Percentiles rank a stretch among this genome's conserved stretches.
Conservation (phyloP, 345 rosid genomes). For the Alliaria petiolata region DNA sequence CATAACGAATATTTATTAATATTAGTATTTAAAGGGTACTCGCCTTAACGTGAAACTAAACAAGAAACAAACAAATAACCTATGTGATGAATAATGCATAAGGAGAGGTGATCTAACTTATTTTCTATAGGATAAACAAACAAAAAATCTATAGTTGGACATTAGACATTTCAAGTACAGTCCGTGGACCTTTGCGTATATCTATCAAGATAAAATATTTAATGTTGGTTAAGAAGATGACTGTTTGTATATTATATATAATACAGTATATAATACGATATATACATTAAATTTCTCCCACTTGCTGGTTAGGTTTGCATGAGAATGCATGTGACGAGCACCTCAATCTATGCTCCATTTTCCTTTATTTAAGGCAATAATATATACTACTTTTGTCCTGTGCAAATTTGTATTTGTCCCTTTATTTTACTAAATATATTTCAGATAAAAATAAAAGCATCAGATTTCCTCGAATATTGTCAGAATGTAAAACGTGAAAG, state of each 20-base stretch:
- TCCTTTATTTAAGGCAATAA: not conserved
- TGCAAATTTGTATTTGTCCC: slow-evolving; percentile 26
- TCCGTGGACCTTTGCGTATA: slow-evolving; percentile 21
- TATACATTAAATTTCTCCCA: slow-evolving; percentile 15
- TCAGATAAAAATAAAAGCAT: slow-evolving; percentile 7
- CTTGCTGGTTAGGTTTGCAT: slow-evolving; percentile 35
- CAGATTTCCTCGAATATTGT: slow-evolving; percentile 30
- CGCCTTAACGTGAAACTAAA: not conserved
- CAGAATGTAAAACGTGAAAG: slow-evolving; percentile 25
- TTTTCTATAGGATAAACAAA: not conserved
- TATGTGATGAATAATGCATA: not conserved
- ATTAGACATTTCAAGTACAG: slow-evolving; percentile 17
- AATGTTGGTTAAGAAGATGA: slow-evolving; percentile 8
- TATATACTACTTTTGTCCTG: slow-evolving; percentile 25
- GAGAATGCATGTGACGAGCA: slow-evolving; percentile 34
- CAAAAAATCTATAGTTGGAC: not conserved
- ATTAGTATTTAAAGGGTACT: not conserved
- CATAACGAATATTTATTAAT: not conserved
- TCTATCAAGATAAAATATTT: not conserved
- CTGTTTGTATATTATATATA: not conserved
- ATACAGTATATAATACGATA: not conserved
- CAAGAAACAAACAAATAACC: not conserved
- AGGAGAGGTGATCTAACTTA: not conserved
- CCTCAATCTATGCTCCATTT: slow-evolving; percentile 29
- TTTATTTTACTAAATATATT: not conserved